Evolutionary conservation across 2,329 filamentous ascomycete genomes (phyloP).

Genomic region (Cordyceps pruinosa): DNA sequence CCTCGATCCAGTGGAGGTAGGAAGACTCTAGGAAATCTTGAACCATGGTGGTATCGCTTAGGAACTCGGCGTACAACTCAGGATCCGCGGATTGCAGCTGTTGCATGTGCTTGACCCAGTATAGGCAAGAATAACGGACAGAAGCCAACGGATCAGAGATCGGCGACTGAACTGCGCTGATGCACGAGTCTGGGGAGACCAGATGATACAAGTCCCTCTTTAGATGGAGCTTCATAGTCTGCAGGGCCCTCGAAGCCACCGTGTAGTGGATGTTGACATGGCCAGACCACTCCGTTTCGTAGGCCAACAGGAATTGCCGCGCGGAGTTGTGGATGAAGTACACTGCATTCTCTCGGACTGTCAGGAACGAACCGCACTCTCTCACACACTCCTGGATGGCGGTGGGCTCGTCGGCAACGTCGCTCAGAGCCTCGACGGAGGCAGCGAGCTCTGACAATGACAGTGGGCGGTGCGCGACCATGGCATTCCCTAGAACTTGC

Average conservation of each 20-base stretch:
- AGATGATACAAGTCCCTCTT: background rate
- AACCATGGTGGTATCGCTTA: background rate
- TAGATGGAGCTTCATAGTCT: background rate
- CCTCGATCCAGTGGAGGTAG: background rate
- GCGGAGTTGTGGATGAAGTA: constrained; percentile 38
- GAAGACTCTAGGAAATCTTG: background rate
- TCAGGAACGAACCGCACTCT: constrained; percentile 32
- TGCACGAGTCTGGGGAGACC: background rate
- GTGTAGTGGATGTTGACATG: background rate
- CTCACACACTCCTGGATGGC: constrained; percentile 16
- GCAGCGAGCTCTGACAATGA: background rate
- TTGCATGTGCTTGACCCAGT: background rate
- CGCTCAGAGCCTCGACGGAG: background rate
- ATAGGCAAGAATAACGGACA: background rate
- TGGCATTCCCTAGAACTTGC: background rate
- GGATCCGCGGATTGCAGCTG: background rate
- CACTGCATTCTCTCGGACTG: constrained; percentile 22
- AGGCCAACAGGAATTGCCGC: constrained; percentile 31
- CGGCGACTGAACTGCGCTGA: background rate
- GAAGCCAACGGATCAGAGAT: background rate
- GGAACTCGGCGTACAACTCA: background rate
- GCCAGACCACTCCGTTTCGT: background rate
- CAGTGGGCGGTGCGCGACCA: background rate
- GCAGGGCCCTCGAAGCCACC: background rate
- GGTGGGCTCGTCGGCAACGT: background rate